These are phyloP conservation scores for Zangia roseola DNA, from an alignment of 768 basidiomycete genomes.

Conservation along the genomic window DNA sequence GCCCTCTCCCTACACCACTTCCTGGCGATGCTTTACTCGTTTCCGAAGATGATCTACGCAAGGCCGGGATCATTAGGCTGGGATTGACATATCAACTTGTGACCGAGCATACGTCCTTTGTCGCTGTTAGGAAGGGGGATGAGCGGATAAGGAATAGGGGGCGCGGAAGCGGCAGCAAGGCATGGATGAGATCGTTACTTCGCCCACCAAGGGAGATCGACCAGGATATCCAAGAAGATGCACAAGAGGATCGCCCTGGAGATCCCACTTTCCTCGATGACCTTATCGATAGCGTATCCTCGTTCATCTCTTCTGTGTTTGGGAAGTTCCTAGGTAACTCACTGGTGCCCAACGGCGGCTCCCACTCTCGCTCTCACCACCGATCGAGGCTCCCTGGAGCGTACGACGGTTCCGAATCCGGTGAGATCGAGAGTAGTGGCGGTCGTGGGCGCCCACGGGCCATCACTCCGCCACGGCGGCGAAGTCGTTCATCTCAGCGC, in stretches of 20 bases:
- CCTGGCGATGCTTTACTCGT: conserved; percentile 21
- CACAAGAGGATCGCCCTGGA: not conserved
- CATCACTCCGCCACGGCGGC: conserved; percentile 1
- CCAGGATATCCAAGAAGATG: too few species aligned
- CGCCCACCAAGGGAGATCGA: not conserved
- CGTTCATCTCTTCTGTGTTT: conserved; percentile 17
- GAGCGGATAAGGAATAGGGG: conserved; percentile 14
- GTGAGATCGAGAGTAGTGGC: not conserved
- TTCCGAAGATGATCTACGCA: conserved; percentile 36
- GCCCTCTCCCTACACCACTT: conserved; percentile 33
- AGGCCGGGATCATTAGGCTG: conserved; percentile 48
- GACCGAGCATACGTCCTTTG: conserved; percentile 54
- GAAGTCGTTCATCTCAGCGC: conserved; percentile 18
- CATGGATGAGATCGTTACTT: conserved; percentile 21
- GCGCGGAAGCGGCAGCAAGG: not conserved
- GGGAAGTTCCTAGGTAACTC: conserved; percentile 8
- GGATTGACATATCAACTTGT: conserved; percentile 52
- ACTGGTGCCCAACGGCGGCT: not conserved
- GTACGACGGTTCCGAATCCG: conserved; percentile 19
- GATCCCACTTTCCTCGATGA: conserved; percentile 15
- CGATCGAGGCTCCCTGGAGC: conserved; percentile 18
- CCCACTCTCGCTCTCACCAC: not conserved
- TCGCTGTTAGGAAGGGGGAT: conserved; percentile 45
- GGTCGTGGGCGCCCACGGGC: too few species aligned
- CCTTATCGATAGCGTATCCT: conserved; percentile 17